phyloP scores from a whole-genome alignment of 1,284 basidiomycete species.

The Ustilago esculenta region DNA sequence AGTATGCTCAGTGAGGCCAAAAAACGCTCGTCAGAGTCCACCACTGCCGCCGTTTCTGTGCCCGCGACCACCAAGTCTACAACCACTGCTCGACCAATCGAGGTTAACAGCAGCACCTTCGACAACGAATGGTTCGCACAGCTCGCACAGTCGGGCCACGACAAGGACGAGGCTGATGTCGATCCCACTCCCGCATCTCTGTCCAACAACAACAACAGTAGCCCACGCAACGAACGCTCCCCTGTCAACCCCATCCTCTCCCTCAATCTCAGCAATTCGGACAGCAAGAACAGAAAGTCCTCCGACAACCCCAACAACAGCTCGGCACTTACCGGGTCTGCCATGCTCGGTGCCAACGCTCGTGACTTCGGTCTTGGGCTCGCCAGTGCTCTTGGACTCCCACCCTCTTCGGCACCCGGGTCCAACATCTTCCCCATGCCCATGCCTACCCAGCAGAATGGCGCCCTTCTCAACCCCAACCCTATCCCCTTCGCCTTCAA shows the following conservation, averaged over 20 bases:
- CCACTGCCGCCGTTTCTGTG: slow-evolving; percentile 15
- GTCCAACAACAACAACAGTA: not conserved
- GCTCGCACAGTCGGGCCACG: slow-evolving; percentile 48
- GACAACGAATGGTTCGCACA: slow-evolving; percentile 51
- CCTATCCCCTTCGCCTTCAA: slow-evolving; percentile 64
- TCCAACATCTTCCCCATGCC: slow-evolving; percentile 53
- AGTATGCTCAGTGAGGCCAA: slow-evolving; percentile 33
- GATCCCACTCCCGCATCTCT: slow-evolving; percentile 3
- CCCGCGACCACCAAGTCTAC: slow-evolving; percentile 25
- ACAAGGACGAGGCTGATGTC: slow-evolving; percentile 33
- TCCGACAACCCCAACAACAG: slow-evolving; percentile 8
- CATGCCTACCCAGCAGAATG: slow-evolving; percentile 59
- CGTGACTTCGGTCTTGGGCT: slow-evolving; percentile 45
- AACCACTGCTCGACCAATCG: slow-evolving; percentile 28
- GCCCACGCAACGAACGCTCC: slow-evolving; percentile 13
- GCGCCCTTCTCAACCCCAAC: slow-evolving; percentile 61
- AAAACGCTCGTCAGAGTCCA: slow-evolving; percentile 6
- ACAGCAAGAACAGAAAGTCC: slow-evolving; percentile 18
- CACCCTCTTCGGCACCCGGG: slow-evolving; percentile 24
- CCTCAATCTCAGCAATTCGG: slow-evolving; percentile 28
- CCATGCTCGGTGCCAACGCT: slow-evolving; percentile 48
- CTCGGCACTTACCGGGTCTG: slow-evolving; percentile 32
- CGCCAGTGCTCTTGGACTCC: slow-evolving; percentile 25
- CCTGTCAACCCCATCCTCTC: slow-evolving; percentile 43
- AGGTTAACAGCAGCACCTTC: slow-evolving; percentile 41